Evolutionary conservation across 345 rosid species (phyloP).

Genomic region (Geranium brycei): DNA sequence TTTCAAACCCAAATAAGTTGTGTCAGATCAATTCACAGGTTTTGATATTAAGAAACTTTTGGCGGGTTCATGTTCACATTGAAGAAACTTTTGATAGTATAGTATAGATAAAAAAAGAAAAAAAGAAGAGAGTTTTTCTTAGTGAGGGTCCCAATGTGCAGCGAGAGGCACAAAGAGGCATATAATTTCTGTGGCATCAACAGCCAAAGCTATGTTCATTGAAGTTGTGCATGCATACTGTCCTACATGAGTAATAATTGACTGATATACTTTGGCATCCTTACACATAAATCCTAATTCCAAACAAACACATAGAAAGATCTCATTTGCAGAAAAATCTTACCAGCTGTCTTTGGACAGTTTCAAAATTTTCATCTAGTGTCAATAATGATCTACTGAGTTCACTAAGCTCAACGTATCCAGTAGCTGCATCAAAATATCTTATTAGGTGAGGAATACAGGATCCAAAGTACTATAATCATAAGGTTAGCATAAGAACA

Average conservation of each 20-base stretch:
- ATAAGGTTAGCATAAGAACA: background rate
- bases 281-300: background rate
- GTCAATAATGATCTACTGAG: background rate
- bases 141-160: background rate
- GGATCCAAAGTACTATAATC: background rate
- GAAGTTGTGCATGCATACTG: background rate
- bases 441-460: background rate
- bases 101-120: background rate
- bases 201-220: background rate
- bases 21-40: background rate
- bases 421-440: background rate
- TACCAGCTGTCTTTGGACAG: background rate
- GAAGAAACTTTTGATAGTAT: background rate
- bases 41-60: background rate
- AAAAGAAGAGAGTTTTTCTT: no score
- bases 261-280: background rate
- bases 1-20: background rate
- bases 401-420: background rate
- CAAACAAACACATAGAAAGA: background rate
- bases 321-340: background rate
- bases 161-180: background rate
- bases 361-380: background rate
- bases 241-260: background rate
- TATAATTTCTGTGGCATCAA: background rate
- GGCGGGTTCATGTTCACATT: background rate